Evolutionary conservation across 805 yeast genomes (phyloP).

Genomic region (Schizosaccharomyces cryophilus): DNA sequence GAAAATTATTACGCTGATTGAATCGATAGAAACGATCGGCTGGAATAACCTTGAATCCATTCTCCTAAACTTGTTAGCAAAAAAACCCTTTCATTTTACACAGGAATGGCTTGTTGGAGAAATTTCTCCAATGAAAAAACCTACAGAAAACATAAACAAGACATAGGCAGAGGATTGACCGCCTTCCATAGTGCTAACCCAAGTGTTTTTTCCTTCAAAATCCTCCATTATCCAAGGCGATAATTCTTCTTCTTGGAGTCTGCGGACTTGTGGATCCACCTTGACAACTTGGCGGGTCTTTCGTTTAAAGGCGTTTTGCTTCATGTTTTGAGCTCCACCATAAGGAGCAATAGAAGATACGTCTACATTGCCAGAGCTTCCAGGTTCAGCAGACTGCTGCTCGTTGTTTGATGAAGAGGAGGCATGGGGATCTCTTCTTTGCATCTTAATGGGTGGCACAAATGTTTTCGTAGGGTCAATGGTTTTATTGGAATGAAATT

Average conservation of each 20-base stretch:
- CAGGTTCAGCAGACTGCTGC: neutral
- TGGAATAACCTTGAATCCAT: slow-evolving; percentile 82
- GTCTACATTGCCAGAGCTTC: neutral
- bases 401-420: neutral
- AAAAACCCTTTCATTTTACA: too few relatives aligned
- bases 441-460: slow-evolving; percentile 1
- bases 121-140: neutral
- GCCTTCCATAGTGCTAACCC: slow-evolving; percentile 92
- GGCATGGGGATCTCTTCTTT: neutral
- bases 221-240: slow-evolving; percentile 98
- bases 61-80: slow-evolving; percentile 10
- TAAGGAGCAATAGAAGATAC: slow-evolving; percentile 41
- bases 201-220: slow-evolving; percentile 77
- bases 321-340: slow-evolving; percentile 57
- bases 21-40: slow-evolving; percentile 83
- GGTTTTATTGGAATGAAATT: neutral
- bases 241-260: slow-evolving; percentile 77
- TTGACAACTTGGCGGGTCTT: slow-evolving; percentile 67
- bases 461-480: neutral
- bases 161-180: slow-evolving; percentile 70
- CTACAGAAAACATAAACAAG: slow-evolving; percentile 52
- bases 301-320: slow-evolving; percentile 33
- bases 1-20: slow-evolving; percentile 79
- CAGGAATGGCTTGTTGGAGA: too few relatives aligned
- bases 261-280: slow-evolving; percentile 61